Percentiles rank a stretch among this genome's conserved stretches.
Conservation (phyloP, 2,329 filamentous ascomycete genomes). For the Cordyceps cateniannulata region DNA sequence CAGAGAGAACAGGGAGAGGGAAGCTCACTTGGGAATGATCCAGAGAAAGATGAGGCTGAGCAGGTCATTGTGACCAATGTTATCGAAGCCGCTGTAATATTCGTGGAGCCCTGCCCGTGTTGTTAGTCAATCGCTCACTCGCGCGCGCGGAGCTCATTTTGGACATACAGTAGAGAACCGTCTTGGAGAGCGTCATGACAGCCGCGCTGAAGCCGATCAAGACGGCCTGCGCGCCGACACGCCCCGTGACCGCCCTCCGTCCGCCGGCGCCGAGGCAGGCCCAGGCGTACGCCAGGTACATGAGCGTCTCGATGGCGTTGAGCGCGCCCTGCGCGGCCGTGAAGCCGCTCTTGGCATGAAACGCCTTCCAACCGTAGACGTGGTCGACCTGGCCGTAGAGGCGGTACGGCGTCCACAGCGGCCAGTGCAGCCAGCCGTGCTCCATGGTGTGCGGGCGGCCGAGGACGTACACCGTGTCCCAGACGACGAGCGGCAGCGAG, state of each 20-base stretch:
- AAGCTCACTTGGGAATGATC: conserved; percentile 51
- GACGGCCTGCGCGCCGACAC: conserved; percentile 37
- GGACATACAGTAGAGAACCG: conserved; percentile 50
- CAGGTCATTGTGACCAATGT: conserved; percentile 49
- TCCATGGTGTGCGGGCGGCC: conserved; percentile 77
- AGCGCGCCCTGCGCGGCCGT: conserved; percentile 65
- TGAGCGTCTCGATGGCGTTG: conserved; percentile 61
- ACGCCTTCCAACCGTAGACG: conserved; percentile 73
- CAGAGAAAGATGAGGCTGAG: conserved; percentile 43
- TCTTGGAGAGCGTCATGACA: conserved; percentile 58
- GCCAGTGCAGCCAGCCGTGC: conserved; percentile 64
- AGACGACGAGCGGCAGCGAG: conserved; percentile 70
- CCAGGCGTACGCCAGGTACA: conserved; percentile 54
- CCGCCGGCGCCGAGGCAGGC: conserved; percentile 24
- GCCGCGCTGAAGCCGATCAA: conserved; percentile 46
- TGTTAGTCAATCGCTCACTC: background rate
- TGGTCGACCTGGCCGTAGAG: conserved; percentile 76
- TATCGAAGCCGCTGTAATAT: conserved; percentile 48
- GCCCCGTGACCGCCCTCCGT: conserved; percentile 33
- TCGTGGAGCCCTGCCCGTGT: conserved; percentile 44
- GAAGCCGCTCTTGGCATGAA: conserved; percentile 63
- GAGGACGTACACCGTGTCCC: conserved; percentile 77
- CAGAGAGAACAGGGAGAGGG: background rate
- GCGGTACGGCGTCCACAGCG: conserved; percentile 70
- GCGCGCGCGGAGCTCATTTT: no score